These are phyloP conservation scores for Colletotrichum orbiculare DNA, from an alignment of 2,329 filamentous ascomycete genomes.

Conservation along the genomic window DNA sequence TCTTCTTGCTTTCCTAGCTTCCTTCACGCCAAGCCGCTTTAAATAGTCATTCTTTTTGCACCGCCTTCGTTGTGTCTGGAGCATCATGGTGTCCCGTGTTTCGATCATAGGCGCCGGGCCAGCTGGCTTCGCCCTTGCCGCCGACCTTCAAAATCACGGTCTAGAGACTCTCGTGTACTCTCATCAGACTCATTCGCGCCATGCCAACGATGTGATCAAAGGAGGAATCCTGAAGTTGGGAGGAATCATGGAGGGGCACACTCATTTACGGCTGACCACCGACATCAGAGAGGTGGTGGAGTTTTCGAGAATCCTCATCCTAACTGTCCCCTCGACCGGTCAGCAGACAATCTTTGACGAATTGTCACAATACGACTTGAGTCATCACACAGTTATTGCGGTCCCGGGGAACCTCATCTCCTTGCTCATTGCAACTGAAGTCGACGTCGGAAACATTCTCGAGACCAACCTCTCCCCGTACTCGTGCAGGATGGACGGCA, in stretches of 20 bases:
- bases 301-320: constrained; percentile 19
- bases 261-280: constrained; percentile 14
- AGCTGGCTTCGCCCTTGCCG: constrained; percentile 26
- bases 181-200: constrained; percentile 20
- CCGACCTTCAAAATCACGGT: constrained; percentile 19
- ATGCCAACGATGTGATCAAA: constrained; percentile 19
- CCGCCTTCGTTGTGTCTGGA: neutral
- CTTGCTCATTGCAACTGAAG: constrained; percentile 10
- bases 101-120: constrained; percentile 25
- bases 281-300: constrained; percentile 17
- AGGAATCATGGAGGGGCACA: constrained; percentile 20
- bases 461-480: constrained; percentile 28
- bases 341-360: constrained; percentile 23
- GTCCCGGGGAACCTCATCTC: constrained; percentile 22
- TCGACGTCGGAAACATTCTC: constrained; percentile 16
- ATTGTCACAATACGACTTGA: constrained; percentile 11
- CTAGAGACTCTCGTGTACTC: constrained; percentile 15
- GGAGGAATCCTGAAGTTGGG: constrained; percentile 12
- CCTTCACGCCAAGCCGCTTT: too few relatives aligned
- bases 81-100: neutral
- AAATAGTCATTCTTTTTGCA: neutral
- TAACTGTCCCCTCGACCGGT: constrained; percentile 25
- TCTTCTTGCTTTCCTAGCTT: too few relatives aligned
- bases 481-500: constrained; percentile 23
- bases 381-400: constrained; percentile 15